Evolutionary conservation across 2,329 filamentous ascomycete species (phyloP).

Genomic region (Ophiocordyceps sinensis): DNA sequence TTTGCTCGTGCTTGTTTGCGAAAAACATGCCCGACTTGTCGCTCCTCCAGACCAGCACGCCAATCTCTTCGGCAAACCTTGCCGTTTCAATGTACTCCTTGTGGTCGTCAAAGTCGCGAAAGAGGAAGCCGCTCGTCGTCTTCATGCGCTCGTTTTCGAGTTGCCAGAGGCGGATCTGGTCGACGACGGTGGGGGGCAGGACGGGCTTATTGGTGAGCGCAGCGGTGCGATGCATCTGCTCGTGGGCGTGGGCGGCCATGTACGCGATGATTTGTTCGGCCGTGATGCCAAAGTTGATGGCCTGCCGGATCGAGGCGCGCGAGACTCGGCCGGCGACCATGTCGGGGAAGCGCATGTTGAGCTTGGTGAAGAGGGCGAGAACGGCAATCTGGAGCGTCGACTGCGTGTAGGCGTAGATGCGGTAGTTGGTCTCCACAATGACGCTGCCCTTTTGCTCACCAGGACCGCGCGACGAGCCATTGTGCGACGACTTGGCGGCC

Average conservation of each 20-base stretch:
- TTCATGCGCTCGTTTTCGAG: constrained; percentile 92
- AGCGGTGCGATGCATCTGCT: constrained; percentile 68
- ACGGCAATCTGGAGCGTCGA: constrained; percentile 91
- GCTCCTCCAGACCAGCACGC: constrained; percentile 78
- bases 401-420: constrained; percentile 90
- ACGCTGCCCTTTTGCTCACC: constrained; percentile 60
- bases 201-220: constrained; percentile 48
- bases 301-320: constrained; percentile 72
- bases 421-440: constrained; percentile 96
- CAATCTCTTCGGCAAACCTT: constrained; percentile 77
- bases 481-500: constrained; percentile 21
- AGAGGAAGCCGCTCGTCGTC: constrained; percentile 68
- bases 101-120: constrained; percentile 68
- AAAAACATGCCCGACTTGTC: constrained; percentile 77
- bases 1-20: constrained; percentile 79
- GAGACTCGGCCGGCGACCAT: constrained; percentile 87
- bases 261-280: constrained; percentile 92
- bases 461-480: constrained; percentile 18
- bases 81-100: constrained; percentile 58
- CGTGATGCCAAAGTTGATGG: constrained; percentile 83
- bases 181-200: constrained; percentile 86
- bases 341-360: constrained; percentile 85
- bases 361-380: constrained; percentile 73
- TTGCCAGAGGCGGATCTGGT: constrained; percentile 96
- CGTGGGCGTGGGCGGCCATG: constrained; percentile 81